Percentiles rank a stretch among this genome's conserved stretches.
Conservation (phyloP, 2,329 filamentous ascomycete genomes). For the Clonostachys chloroleuca region DNA sequence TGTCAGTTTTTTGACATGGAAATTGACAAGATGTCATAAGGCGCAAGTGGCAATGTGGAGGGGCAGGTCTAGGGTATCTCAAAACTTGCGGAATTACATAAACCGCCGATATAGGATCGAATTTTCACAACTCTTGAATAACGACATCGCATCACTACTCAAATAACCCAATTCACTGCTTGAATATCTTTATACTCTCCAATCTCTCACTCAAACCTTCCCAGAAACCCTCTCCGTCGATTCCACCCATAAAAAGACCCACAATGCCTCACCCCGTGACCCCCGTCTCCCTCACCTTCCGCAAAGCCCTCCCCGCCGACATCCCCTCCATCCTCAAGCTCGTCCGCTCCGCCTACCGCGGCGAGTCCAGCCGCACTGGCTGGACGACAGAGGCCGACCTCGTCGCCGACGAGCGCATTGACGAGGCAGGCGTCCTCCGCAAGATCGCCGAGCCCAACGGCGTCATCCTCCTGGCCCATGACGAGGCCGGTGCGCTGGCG, state of each 20-base stretch:
- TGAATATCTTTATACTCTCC: too few species aligned
- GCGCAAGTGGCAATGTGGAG: too few species aligned
- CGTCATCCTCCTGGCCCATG: constrained; percentile 28
- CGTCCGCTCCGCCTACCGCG: constrained; percentile 38
- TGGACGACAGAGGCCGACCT: constrained; percentile 44
- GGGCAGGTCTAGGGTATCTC: too few species aligned
- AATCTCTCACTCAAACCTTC: too few species aligned
- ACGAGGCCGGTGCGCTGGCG: constrained; percentile 17
- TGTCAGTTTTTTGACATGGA: too few species aligned
- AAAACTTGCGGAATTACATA: too few species aligned
- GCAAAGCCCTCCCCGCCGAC: constrained; percentile 25
- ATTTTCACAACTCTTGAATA: too few species aligned
- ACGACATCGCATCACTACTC: too few species aligned
- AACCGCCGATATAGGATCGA: too few species aligned
- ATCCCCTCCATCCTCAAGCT: constrained; percentile 25
- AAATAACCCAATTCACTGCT: too few species aligned
- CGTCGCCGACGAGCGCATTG: constrained; percentile 36
- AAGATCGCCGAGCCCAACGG: constrained; percentile 33
- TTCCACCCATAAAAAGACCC: background rate
- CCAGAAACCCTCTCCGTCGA: too few species aligned
- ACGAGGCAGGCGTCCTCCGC: constrained; percentile 20
- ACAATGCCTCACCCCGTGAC: constrained; percentile 1
- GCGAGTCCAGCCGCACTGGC: constrained; percentile 28
- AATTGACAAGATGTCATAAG: too few species aligned
- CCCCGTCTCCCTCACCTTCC: constrained; percentile 19